Conservation (phyloP, 2,329 filamentous ascomycete genomes). For the Talaromyces albobiverticillius region DNA sequence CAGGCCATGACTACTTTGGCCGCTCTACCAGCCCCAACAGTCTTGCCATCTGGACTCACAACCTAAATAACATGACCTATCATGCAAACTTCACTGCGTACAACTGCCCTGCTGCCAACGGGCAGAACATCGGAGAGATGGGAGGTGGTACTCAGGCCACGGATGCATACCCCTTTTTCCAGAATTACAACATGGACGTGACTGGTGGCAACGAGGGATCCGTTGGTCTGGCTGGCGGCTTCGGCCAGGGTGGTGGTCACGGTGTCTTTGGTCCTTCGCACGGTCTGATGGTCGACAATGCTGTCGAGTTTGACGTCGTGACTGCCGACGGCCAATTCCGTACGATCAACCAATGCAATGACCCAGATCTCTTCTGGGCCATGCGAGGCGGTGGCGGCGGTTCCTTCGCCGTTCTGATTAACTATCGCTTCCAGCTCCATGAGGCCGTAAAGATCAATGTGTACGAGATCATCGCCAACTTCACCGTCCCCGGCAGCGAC, state of each 20-base stretch:
- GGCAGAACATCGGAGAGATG: neutral
- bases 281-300: slow-evolving; percentile 44
- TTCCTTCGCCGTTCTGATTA: slow-evolving; percentile 40
- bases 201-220: slow-evolving; percentile 37
- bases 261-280: slow-evolving; percentile 38
- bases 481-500: neutral
- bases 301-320: slow-evolving; percentile 42
- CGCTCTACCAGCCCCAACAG: neutral
- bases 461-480: slow-evolving; percentile 11
- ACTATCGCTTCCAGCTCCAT: slow-evolving; percentile 42
- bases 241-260: slow-evolving; percentile 58
- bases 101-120: neutral
- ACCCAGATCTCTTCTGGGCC: slow-evolving; percentile 48
- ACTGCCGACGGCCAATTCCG: slow-evolving; percentile 25
- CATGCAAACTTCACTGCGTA: neutral
- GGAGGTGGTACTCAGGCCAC: neutral
- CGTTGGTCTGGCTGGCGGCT: slow-evolving; percentile 58
- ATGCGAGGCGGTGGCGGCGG: slow-evolving; percentile 55
- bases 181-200: slow-evolving; percentile 37
- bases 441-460: slow-evolving; percentile 21
- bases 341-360: slow-evolving; percentile 12
- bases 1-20: slow-evolving; percentile 15
- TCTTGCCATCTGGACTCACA: neutral
- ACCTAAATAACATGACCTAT: neutral
- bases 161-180: neutral